Base-by-base conservation (phyloP, 2,329 filamentous ascomycete genomes). In the Cyanodermella asteris region DNA sequence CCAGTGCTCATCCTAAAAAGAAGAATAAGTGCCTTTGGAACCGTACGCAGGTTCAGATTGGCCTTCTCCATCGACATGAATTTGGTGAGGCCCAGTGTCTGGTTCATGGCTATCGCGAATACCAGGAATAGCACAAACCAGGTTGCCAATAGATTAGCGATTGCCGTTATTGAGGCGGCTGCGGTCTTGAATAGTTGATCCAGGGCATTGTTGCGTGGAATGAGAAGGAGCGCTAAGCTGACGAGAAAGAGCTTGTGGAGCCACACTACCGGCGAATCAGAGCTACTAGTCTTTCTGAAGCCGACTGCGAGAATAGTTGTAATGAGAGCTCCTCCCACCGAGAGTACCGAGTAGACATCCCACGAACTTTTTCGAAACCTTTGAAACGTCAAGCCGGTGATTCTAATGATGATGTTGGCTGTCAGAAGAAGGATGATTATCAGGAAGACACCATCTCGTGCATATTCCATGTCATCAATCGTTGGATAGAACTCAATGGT, bases 111-210 rank as follows among this genome's bases (percentile, higher is more conserved):
- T 39, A 97, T 97, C 23, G 87, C 84, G 43, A 82, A 97, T 13
- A 93, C 81, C 22, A 97, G 55, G 52, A 94, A 97, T 31, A 97
- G 66, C 3, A 97, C 81, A 34, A 94, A 76, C 87, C 87, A 97
- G 0, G 90, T 97, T 2, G 84, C 84, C 19, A 97, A 56, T 21
- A 97, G 57, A 42, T 93, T 97, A 29, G 74, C 67, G 37, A 97
- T 97, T 11, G 77, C 71, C 3, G 77, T 73, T 37, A 97, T 53
- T 67, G 78, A 91, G 26, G 84, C 87, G 7, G 87, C 87, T 0
- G 84, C 90, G 2, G 90, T 97, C 49, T 97, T 97, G 66, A 97
- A 97, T 0, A 97, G 66, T 45, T 97, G 87, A 44, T 97, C 90
- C 13, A 97, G 63, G 24, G 91, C 82, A 39, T 97, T 90, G 44